Percentiles rank a stretch among this genome's conserved stretches.
phyloP scores from a whole-genome alignment of 805 yeast genomes.

The Saccharomycopsis selenospora region DNA sequence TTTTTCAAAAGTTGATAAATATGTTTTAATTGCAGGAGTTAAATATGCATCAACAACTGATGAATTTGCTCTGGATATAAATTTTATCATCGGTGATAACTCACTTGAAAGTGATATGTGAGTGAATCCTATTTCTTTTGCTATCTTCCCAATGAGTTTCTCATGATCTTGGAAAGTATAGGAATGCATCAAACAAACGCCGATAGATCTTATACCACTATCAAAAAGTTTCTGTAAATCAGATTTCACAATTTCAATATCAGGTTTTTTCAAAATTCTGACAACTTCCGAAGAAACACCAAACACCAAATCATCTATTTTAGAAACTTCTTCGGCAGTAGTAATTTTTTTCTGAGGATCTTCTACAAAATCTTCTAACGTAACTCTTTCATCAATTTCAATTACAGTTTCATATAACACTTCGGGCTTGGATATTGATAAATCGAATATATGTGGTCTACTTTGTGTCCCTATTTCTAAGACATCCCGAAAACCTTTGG shows the following conservation, averaged over 20 bases:
- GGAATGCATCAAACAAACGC: constrained; percentile 65
- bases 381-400: constrained; percentile 87
- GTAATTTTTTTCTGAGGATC: constrained; percentile 42
- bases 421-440: constrained; percentile 64
- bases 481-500: constrained; percentile 83
- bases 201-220: constrained; percentile 60
- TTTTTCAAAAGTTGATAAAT: constrained; percentile 50
- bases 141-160: constrained; percentile 47
- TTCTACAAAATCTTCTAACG: constrained; percentile 73
- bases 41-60: constrained; percentile 77
- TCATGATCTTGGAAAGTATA: constrained; percentile 73
- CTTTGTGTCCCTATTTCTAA: constrained; percentile 85
- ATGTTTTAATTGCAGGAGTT: constrained; percentile 68
- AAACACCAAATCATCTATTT: constrained; percentile 33
- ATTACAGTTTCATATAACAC: constrained; percentile 68
- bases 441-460: constrained; percentile 82
- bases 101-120: constrained; percentile 63
- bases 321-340: constrained; percentile 24
- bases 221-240: constrained; percentile 40
- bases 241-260: constrained; percentile 35
- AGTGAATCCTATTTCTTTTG: constrained; percentile 56
- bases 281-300: constrained; percentile 69
- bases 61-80: constrained; percentile 68
- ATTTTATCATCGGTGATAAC: constrained; percentile 73
- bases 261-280: constrained; percentile 46